Evolutionary conservation across 805 yeast species (phyloP).

Genomic region (Starmerella vitae): DNA sequence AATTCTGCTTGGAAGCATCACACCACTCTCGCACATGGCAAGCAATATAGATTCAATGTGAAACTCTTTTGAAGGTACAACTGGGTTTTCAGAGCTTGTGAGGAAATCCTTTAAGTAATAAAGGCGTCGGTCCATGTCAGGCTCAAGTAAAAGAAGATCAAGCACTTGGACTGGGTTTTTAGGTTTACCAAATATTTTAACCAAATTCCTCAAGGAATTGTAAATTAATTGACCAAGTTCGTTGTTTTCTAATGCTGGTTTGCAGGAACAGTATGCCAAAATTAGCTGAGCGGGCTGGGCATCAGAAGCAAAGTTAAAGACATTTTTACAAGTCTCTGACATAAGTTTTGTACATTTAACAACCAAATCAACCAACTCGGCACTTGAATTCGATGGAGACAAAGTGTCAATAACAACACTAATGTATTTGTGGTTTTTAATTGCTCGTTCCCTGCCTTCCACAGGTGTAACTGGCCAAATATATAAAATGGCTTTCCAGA

Average conservation of each 20-base stretch:
- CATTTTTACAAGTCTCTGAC: neutral
- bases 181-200: conserved; percentile 3
- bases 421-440: conserved; percentile 11
- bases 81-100: neutral
- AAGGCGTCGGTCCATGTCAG: neutral
- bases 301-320: conserved; percentile 6
- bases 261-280: conserved; percentile 6
- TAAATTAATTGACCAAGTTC: conserved; percentile 4
- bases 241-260: neutral
- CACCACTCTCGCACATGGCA: conserved; percentile 3
- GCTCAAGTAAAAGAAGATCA: conserved; percentile 3
- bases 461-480: conserved; percentile 10
- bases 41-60: neutral
- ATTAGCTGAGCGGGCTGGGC: conserved; percentile 10
- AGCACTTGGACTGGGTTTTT: neutral
- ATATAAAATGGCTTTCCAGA: conserved; percentile 16
- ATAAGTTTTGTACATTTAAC: neutral
- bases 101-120: conserved; percentile 1
- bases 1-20: neutral
- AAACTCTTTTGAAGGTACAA: neutral
- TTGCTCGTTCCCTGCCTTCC: conserved; percentile 7
- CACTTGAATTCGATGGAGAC: neutral
- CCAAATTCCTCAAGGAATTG: neutral
- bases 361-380: neutral
- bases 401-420: conserved; percentile 4